Evolutionary conservation across 2,329 filamentous ascomycete species (phyloP).

Genomic region (Cordyceps javanica): DNA sequence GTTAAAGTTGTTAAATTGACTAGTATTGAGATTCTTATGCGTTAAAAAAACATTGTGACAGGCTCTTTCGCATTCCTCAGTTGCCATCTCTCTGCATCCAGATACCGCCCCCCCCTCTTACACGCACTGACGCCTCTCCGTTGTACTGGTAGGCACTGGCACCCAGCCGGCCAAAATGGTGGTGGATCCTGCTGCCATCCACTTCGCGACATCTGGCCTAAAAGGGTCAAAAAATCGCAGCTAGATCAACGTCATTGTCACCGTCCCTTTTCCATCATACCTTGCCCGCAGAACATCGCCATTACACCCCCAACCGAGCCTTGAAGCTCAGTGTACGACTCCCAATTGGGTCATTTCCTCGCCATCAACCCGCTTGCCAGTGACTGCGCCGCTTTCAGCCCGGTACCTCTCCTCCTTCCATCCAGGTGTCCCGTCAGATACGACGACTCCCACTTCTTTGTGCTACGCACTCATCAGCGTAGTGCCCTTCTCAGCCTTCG

Average conservation of each 20-base stretch:
- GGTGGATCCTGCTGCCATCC: slow-evolving; percentile 3
- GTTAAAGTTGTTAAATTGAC: too few relatives aligned
- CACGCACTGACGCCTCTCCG: too few relatives aligned
- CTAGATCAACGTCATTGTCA: slow-evolving; percentile 8
- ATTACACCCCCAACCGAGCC: neutral
- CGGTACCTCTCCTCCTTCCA: neutral
- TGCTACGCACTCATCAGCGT: neutral
- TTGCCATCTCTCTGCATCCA: too few relatives aligned
- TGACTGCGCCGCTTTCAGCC: neutral
- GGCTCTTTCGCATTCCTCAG: too few relatives aligned
- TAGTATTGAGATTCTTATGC: too few relatives aligned
- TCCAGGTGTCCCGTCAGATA: neutral
- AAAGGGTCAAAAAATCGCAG: slow-evolving; percentile 8
- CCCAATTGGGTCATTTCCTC: neutral
- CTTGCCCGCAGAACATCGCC: neutral
- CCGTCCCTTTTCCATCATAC: neutral
- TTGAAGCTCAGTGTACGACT: neutral
- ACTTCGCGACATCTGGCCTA: slow-evolving; percentile 12
- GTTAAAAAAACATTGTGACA: too few relatives aligned
- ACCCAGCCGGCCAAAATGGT: neutral
- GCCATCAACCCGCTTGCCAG: neutral
- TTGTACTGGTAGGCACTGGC: neutral
- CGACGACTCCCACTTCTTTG: neutral
- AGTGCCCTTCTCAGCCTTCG: neutral
- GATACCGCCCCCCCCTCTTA: too few relatives aligned